Percentiles rank a stretch among this genome's conserved stretches.
phyloP scores from a whole-genome alignment of 495 filamentous ascomycete species.

The Chaetomidium leptoderma region DNA sequence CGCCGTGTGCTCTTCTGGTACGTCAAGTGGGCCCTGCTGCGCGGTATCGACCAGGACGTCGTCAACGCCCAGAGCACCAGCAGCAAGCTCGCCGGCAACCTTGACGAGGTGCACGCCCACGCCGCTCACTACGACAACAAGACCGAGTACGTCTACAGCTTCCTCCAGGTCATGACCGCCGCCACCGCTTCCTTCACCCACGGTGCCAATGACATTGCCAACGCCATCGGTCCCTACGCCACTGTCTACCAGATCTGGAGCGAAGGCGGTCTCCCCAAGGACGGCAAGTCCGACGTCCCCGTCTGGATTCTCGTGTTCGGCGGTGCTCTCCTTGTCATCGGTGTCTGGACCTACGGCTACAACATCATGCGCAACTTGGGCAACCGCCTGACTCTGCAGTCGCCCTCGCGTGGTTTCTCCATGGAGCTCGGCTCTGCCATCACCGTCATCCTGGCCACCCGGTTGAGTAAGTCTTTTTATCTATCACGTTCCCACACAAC shows the following conservation, averaged over 20 bases:
- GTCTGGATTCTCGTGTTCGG: conserved; percentile 62
- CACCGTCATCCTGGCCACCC: conserved; percentile 62
- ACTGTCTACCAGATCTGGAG: conserved; percentile 66
- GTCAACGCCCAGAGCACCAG: conserved; percentile 39
- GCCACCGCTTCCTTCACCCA: conserved; percentile 72
- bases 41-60: conserved; percentile 59
- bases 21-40: conserved; percentile 48
- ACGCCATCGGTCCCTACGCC: conserved; percentile 69
- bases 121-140: conserved; percentile 70
- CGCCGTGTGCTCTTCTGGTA: conserved; percentile 42
- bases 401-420: conserved; percentile 62
- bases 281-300: conserved; percentile 53
- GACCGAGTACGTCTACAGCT: conserved; percentile 71
- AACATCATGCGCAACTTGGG: conserved; percentile 67
- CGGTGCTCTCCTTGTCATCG: conserved; percentile 53
- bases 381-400: conserved; percentile 65
- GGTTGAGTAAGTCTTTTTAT: conserved; percentile 41
- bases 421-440: conserved; percentile 67
- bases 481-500: neutral
- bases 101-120: conserved; percentile 56
- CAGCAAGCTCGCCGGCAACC: conserved; percentile 39
- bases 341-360: conserved; percentile 68
- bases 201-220: conserved; percentile 75
- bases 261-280: conserved; percentile 42
- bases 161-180: conserved; percentile 69